These are phyloP conservation scores for Podila clonocystis DNA, from an alignment of 192 early-diverging fungal genomes.

Conservation along the genomic window DNA sequence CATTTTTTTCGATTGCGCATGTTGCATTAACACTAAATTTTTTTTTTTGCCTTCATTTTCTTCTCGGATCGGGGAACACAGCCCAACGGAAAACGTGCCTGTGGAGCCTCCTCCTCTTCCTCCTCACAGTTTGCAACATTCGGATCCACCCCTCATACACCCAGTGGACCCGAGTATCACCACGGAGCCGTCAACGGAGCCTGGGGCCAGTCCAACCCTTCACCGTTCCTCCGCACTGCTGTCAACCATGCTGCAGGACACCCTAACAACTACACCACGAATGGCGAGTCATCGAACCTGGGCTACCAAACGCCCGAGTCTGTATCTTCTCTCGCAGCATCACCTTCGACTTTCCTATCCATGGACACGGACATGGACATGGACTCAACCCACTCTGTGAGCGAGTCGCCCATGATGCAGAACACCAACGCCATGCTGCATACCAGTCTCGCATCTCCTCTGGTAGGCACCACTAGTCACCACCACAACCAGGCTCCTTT, in stretches of 20 bases:
- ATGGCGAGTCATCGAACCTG: constrained; percentile 1
- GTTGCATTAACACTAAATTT: constrained; percentile 2
- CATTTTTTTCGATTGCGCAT: not conserved
- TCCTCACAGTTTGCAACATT: constrained; percentile 16
- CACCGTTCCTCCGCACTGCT: constrained; percentile 21
- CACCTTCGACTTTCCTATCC: not conserved
- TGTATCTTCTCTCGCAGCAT: constrained; percentile 7
- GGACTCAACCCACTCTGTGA: not conserved
- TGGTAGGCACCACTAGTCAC: not conserved
- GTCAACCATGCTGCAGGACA: not conserved
- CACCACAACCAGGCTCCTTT: not conserved
- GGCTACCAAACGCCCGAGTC: constrained; percentile 45
- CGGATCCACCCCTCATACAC: constrained; percentile 3
- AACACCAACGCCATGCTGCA: constrained; percentile 15
- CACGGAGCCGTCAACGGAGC: not conserved
- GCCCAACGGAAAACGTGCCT: constrained; percentile 48
- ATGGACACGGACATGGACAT: constrained; percentile 45
- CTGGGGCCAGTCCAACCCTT: constrained; percentile 19
- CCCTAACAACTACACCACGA: not conserved
- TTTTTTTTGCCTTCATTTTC: not conserved
- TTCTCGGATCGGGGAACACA: not conserved
- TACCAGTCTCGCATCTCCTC: not conserved
- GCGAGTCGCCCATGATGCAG: constrained; percentile 19
- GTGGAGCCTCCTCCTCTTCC: constrained; percentile 6
- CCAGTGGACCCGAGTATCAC: constrained; percentile 1